Evolutionary conservation across 2,329 filamentous ascomycete genomes (phyloP).

Genomic region (Fusarium foetens): DNA sequence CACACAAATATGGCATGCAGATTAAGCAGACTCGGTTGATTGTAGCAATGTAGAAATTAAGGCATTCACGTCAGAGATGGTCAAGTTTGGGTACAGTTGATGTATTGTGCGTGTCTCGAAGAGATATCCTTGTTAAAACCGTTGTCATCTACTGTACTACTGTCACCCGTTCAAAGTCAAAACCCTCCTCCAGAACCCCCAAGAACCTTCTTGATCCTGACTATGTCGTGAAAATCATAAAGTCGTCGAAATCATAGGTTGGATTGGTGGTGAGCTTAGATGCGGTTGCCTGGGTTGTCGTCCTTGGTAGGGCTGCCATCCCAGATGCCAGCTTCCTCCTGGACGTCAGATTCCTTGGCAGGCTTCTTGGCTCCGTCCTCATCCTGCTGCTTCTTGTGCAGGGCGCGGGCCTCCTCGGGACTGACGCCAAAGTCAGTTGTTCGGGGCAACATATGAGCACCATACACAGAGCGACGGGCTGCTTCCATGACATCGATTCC

Average conservation of each 20-base stretch:
- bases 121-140: background rate
- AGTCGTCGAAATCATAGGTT: background rate
- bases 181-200: background rate
- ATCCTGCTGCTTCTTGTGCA: fast-evolving
- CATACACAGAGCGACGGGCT: fast-evolving
- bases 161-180: background rate
- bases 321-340: background rate
- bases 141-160: background rate
- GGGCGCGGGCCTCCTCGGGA: fast-evolving
- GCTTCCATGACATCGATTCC: fast-evolving
- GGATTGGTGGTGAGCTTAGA: no score
- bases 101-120: background rate
- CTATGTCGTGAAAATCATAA: background rate
- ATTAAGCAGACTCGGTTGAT: fast-evolving
- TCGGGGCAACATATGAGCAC: fast-evolving
- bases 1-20: fast-evolving
- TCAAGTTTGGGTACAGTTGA: slow-evolving; percentile 8
- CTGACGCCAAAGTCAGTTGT: fast-evolving
- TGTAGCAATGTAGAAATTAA: background rate
- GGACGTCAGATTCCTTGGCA: background rate
- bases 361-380: fast-evolving
- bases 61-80: slow-evolving; percentile 6
- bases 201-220: background rate
- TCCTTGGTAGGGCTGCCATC: background rate
- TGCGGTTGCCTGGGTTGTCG: no score